Percentiles rank a stretch among this genome's conserved stretches.
phyloP scores from a whole-genome alignment of 768 basidiomycete genomes.

The Russula abietina region DNA sequence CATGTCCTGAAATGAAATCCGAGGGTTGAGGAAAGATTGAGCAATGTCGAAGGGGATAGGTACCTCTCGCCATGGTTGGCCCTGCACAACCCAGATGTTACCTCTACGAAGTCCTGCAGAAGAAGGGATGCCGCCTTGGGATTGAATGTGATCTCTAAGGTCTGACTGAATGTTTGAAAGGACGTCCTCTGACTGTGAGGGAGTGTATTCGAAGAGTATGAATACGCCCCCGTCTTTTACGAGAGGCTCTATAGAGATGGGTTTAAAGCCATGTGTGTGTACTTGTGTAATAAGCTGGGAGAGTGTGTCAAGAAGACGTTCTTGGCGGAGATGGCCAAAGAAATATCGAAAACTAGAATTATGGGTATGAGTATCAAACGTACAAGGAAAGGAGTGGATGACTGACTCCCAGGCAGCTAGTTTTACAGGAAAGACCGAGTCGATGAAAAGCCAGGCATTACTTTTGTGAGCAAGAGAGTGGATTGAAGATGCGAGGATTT shows the following conservation, averaged over 20 bases:
- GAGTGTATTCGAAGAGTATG: slow-evolving; percentile 59
- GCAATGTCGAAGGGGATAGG: background rate
- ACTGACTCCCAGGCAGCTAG: slow-evolving; percentile 70
- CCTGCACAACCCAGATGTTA: slow-evolving; percentile 66
- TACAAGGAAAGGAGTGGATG: background rate
- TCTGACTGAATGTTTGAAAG: slow-evolving; percentile 45
- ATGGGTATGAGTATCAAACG: background rate
- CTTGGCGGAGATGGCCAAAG: slow-evolving; percentile 54
- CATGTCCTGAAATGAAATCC: slow-evolving; percentile 60
- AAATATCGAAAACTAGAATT: slow-evolving; percentile 53
- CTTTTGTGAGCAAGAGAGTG: slow-evolving; percentile 25
- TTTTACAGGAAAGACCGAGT: slow-evolving; percentile 72
- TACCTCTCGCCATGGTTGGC: slow-evolving; percentile 78
- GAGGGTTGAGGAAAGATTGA: background rate
- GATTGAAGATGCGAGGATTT: background rate
- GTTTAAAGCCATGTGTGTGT: slow-evolving; percentile 49
- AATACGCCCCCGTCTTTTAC: slow-evolving; percentile 85
- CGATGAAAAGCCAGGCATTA: slow-evolving; percentile 63
- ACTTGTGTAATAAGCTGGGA: slow-evolving; percentile 45
- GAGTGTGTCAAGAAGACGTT: slow-evolving; percentile 48
- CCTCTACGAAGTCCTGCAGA: slow-evolving; percentile 53
- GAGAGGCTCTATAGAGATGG: slow-evolving; percentile 59
- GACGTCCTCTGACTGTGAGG: slow-evolving; percentile 29
- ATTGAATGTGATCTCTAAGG: slow-evolving; percentile 39
- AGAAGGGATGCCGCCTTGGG: slow-evolving; percentile 54